A percentile compares a stretch with the other conserved stretches of the same genome.
phyloP scores from a whole-genome alignment of 768 basidiomycete genomes.

The Boletus pseudo-olivaceus region DNA sequence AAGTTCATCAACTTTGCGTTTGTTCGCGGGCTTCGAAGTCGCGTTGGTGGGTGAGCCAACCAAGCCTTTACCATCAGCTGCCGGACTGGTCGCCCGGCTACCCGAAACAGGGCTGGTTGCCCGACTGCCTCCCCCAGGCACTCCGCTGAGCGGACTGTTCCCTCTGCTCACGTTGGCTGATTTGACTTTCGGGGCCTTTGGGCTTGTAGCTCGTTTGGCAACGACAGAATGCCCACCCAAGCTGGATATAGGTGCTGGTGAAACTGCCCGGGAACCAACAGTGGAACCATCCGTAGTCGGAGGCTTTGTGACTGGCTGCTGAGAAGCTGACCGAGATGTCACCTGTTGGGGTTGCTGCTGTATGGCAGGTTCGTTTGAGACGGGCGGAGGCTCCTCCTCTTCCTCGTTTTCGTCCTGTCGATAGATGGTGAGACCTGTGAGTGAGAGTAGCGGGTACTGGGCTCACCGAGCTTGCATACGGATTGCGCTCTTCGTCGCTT shows the following conservation, averaged over 20 bases:
- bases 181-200: conserved; percentile 63
- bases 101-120: conserved; percentile 50
- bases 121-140: conserved; percentile 42
- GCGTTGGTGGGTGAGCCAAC: conserved; percentile 34
- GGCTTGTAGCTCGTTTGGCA: conserved; percentile 83
- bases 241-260: conserved; percentile 45
- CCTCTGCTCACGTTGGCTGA: conserved; percentile 46
- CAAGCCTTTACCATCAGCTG: conserved; percentile 18
- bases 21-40: conserved; percentile 41
- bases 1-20: conserved; percentile 57
- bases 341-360: conserved; percentile 41
- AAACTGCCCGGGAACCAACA: conserved; percentile 53
- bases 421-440: not conserved
- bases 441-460: not conserved
- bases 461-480: conserved; percentile 75
- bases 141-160: conserved; percentile 50
- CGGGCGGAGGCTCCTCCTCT: conserved; percentile 54
- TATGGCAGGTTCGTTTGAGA: conserved; percentile 43
- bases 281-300: conserved; percentile 24
- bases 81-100: conserved; percentile 49
- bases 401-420: conserved; percentile 67
- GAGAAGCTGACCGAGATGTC: conserved; percentile 45
- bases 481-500: conserved; percentile 75
- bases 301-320: conserved; percentile 32
- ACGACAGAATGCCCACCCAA: conserved; percentile 76